These are phyloP conservation scores for Rhizopus delemar DNA, from an alignment of 371 early-diverging fungal species.

Conservation along the genomic window DNA sequence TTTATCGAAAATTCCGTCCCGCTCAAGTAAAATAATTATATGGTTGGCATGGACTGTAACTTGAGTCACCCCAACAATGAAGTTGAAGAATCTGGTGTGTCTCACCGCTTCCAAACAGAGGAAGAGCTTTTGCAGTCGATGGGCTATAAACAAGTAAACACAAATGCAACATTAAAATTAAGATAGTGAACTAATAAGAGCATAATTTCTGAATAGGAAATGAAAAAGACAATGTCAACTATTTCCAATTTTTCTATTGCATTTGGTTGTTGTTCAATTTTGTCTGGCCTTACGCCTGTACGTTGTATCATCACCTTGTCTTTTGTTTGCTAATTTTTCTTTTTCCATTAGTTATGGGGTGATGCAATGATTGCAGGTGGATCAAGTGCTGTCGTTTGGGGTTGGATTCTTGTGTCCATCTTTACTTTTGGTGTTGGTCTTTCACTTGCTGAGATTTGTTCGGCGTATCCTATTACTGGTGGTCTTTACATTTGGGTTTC, in stretches of 20 bases:
- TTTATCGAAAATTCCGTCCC: conserved; percentile 7
- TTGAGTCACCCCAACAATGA: conserved; percentile 19
- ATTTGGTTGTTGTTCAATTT: conserved; percentile 63
- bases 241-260: conserved; percentile 68
- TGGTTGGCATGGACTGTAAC: conserved; percentile 35
- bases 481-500: conserved; percentile 65
- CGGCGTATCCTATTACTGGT: conserved; percentile 72
- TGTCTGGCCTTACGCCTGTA: conserved; percentile 64
- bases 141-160: conserved; percentile 59
- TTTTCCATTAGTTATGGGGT: conserved; percentile 44
- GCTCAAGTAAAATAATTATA: conserved; percentile 7
- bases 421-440: conserved; percentile 69
- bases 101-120: conserved; percentile 34
- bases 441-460: conserved; percentile 76
- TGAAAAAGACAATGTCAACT: conserved; percentile 66
- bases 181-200: neutral
- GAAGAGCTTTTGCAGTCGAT: conserved; percentile 52
- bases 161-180: neutral
- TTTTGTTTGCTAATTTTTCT: conserved; percentile 49
- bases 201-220: conserved; percentile 39
- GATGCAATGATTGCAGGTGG: conserved; percentile 70
- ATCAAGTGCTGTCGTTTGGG: conserved; percentile 69
- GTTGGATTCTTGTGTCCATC: conserved; percentile 66
- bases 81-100: conserved; percentile 35
- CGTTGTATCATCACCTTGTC: conserved; percentile 1